Evolutionary conservation across 192 early-diverging fungal species (phyloP).

Genomic region (Phlyctochytrium arcticum): DNA sequence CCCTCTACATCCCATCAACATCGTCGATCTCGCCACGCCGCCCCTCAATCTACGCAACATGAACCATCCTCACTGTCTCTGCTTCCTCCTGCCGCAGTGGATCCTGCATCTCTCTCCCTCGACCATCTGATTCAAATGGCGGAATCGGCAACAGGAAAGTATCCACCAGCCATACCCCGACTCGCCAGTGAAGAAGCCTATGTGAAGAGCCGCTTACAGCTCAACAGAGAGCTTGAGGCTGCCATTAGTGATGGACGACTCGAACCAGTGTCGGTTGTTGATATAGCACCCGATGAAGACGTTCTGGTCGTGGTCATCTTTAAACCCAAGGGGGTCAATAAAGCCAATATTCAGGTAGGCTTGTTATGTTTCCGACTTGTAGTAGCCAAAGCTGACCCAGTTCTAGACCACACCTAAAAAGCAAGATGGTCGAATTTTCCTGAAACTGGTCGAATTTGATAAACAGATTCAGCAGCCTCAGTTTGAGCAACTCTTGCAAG

Average conservation of each 20-base stretch:
- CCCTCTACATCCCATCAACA: too few species aligned
- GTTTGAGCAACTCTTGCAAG: conserved; percentile 66
- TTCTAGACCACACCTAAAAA: conserved; percentile 67
- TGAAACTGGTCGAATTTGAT: conserved; percentile 84
- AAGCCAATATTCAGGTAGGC: conserved; percentile 57
- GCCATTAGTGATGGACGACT: conserved; percentile 70
- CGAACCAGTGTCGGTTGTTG: conserved; percentile 52
- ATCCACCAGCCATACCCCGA: conserved; percentile 66
- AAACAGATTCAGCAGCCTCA: conserved; percentile 73
- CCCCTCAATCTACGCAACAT: too few species aligned
- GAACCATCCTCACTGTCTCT: too few species aligned
- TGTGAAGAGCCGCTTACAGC: conserved; percentile 61
- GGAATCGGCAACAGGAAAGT: conserved; percentile 57
- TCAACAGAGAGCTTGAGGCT: conserved; percentile 69
- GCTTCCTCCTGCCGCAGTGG: not conserved
- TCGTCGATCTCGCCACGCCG: too few species aligned
- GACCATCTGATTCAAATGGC: conserved; percentile 58
- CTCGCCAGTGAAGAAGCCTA: conserved; percentile 65
- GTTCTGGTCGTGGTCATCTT: conserved; percentile 73
- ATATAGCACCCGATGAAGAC: conserved; percentile 61
- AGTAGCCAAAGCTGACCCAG: not conserved
- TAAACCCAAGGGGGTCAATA: conserved; percentile 54
- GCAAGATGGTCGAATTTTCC: conserved; percentile 77
- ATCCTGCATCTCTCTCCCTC: conserved; percentile 31
- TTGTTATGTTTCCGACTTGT: not conserved